A percentile compares a stretch with the other conserved stretches of the same genome.
These are phyloP conservation scores for Talaromyces marneffei DNA, from an alignment of 2,329 filamentous ascomycete species.

Conservation along the genomic window DNA sequence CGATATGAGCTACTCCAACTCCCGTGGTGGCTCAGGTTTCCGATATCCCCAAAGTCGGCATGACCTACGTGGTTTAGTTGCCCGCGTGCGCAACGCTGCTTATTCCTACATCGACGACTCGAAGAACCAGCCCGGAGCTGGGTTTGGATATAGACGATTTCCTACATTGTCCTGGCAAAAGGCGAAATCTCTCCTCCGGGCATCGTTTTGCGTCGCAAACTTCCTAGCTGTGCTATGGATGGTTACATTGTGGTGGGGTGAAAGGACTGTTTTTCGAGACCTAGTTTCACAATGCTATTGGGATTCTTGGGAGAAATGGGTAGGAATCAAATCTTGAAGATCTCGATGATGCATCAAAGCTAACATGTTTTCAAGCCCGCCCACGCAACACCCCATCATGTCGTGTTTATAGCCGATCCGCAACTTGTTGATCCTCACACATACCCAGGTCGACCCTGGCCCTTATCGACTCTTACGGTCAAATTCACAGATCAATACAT, in stretches of 20 bases:
- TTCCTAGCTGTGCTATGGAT: constrained; percentile 69
- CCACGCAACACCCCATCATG: constrained; percentile 72
- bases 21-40: constrained; percentile 23
- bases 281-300: constrained; percentile 70
- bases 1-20: constrained; percentile 32
- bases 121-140: constrained; percentile 14
- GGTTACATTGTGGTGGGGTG: constrained; percentile 73
- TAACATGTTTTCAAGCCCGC: constrained; percentile 53
- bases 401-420: constrained; percentile 81
- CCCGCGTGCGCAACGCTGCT: constrained; percentile 17
- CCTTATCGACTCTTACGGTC: constrained; percentile 60
- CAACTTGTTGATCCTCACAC: constrained; percentile 91
- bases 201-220: constrained; percentile 50
- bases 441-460: constrained; percentile 79
- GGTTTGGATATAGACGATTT: constrained; percentile 11
- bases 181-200: constrained; percentile 14
- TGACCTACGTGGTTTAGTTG: constrained; percentile 13
- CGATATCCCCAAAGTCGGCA: constrained; percentile 21
- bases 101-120: constrained; percentile 22
- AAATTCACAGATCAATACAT: constrained; percentile 86
- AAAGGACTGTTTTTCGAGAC: constrained; percentile 68
- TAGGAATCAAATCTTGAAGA: constrained; percentile 36
- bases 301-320: constrained; percentile 90
- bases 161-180: constrained; percentile 17
- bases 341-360: constrained; percentile 5